A percentile compares a stretch with the other conserved stretches of the same genome.
phyloP scores from a whole-genome alignment of 2,329 filamentous ascomycete species.

The Exophiala alcalophila region DNA sequence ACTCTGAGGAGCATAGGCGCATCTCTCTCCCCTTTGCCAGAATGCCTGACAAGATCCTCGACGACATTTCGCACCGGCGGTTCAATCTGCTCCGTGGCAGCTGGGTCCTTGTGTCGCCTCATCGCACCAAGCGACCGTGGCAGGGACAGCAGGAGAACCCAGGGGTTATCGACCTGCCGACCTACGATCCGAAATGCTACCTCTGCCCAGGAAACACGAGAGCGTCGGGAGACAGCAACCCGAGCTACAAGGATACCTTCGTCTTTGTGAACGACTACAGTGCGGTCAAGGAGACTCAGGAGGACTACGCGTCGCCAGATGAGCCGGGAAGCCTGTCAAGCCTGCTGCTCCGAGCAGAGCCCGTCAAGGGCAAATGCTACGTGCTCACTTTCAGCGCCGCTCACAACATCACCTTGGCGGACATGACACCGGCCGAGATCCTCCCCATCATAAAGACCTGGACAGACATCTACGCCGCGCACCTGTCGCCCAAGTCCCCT shows the following conservation, averaged over 20 bases:
- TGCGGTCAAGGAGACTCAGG: conserved; percentile 90
- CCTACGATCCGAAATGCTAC: conserved; percentile 90
- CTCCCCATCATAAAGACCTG: conserved; percentile 82
- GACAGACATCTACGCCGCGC: conserved; percentile 82
- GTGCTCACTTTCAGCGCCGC: conserved; percentile 90
- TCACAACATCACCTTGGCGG: conserved; percentile 89
- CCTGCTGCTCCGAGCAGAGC: conserved; percentile 74
- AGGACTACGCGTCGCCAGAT: conserved; percentile 59
- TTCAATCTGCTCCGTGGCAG: conserved; percentile 88
- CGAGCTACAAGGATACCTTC: conserved; percentile 81
- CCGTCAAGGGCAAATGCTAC: conserved; percentile 93
- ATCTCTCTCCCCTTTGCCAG: too few relatives aligned
- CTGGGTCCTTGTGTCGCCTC: conserved; percentile 92
- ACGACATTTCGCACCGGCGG: conserved; percentile 94
- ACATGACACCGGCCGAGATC: conserved; percentile 75
- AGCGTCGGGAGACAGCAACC: conserved; percentile 82
- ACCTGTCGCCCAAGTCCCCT: conserved; percentile 70
- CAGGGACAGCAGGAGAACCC: conserved; percentile 79
- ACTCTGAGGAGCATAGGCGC: too few relatives aligned
- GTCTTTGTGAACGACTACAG: conserved; percentile 98
- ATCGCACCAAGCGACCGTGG: conserved; percentile 96
- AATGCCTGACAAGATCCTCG: conserved; percentile 74
- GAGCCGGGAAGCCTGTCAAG: conserved; percentile 60
- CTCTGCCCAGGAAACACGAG: conserved; percentile 88
- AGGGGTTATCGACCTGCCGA: conserved; percentile 65